A percentile compares a stretch with the other conserved stretches of the same genome.
phyloP scores from a whole-genome alignment of 345 rosid genomes.

The Euclidium syriacum region DNA sequence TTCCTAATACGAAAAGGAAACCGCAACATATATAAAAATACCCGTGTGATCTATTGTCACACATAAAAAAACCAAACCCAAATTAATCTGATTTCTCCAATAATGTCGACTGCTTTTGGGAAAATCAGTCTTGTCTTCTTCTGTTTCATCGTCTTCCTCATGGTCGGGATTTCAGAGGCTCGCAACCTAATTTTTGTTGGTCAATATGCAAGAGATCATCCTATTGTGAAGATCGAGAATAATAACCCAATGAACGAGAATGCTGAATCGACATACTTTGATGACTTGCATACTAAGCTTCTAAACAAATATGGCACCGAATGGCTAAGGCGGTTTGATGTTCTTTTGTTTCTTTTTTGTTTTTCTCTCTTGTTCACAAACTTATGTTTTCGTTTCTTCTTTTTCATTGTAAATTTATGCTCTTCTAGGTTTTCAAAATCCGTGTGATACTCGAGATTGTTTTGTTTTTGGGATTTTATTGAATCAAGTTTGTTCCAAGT shows the following conservation, averaged over 20 bases:
- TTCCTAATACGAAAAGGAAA: too few species aligned
- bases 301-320: not conserved
- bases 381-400: not conserved
- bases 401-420: not conserved
- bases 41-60: too few species aligned
- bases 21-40: too few species aligned
- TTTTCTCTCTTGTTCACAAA: not conserved
- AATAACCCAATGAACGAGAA: not conserved
- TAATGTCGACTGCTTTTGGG: too few species aligned
- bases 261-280: not conserved
- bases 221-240: too few species aligned
- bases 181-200: too few species aligned
- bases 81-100: too few species aligned
- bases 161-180: too few species aligned
- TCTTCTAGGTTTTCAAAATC: not conserved
- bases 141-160: too few species aligned
- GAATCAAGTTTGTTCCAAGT: not conserved
- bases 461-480: not conserved
- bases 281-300: not conserved
- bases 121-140: too few species aligned
- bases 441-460: not conserved
- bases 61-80: too few species aligned
- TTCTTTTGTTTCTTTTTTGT: not conserved
- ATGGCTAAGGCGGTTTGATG: not conserved
- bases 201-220: too few species aligned